Evolutionary conservation across 2,329 filamentous ascomycete genomes (phyloP).

Genomic region (Biscogniauxia marginata): DNA sequence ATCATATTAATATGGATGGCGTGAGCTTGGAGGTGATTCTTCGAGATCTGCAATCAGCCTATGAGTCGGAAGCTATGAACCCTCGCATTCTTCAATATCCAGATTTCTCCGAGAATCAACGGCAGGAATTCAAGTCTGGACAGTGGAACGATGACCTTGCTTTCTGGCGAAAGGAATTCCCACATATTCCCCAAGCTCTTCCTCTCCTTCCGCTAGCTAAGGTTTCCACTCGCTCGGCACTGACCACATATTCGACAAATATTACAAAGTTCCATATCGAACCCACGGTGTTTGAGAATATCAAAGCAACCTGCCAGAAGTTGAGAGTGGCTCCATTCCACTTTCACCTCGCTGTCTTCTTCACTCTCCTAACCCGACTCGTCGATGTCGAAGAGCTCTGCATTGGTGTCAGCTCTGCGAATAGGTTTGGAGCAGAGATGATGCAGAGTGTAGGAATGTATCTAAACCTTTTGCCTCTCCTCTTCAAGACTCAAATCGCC

Average conservation of each 20-base stretch:
- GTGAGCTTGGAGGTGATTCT: not conserved
- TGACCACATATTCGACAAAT: not conserved
- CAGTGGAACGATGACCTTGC: not conserved
- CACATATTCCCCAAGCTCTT: not conserved
- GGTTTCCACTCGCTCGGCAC: not conserved
- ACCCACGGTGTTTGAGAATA: not conserved
- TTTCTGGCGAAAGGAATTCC: not conserved
- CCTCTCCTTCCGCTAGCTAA: not conserved
- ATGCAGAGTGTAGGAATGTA: slow-evolving; percentile 1
- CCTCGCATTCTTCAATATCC: not conserved
- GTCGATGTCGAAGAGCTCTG: slow-evolving; percentile 34
- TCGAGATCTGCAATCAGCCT: not conserved
- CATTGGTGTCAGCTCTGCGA: slow-evolving; percentile 45
- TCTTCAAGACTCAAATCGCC: not conserved
- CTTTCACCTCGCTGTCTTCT: slow-evolving; percentile 38
- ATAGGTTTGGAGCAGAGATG: slow-evolving; percentile 23
- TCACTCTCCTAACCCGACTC: slow-evolving; percentile 32
- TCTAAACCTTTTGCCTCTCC: slow-evolving; percentile 4
- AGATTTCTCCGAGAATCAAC: not conserved
- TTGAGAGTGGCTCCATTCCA: slow-evolving; percentile 24
- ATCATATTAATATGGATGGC: slow-evolving; percentile 1
- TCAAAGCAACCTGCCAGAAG: not conserved
- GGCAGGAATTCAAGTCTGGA: not conserved
- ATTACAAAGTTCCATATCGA: not conserved
- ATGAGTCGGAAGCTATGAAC: not conserved